Conservation (phyloP, 2,329 filamentous ascomycete species). For the Pezicula rhizophila region DNA sequence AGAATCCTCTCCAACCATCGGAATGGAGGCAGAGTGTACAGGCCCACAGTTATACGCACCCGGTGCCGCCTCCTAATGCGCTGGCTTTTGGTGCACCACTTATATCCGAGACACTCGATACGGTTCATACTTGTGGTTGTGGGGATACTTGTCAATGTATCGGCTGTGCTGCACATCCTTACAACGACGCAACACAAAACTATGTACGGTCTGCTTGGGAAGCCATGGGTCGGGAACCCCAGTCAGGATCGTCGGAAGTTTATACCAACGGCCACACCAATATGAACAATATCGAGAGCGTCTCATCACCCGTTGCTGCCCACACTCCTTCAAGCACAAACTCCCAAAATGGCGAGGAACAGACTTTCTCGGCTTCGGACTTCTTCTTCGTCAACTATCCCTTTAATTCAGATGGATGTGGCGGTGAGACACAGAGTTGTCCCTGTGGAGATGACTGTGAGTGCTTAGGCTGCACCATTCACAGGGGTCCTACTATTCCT, state of each 20-base stretch:
- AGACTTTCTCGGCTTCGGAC: conserved; percentile 40
- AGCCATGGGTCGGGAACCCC: conserved; percentile 17
- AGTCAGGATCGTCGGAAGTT: conserved; percentile 6
- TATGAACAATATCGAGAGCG: conserved; percentile 6
- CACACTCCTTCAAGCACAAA: conserved; percentile 23
- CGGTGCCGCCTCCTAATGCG: conserved; percentile 15
- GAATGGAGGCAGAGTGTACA: conserved; percentile 45
- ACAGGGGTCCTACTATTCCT: conserved; percentile 28
- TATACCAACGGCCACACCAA: conserved; percentile 11
- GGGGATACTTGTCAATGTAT: conserved; percentile 62
- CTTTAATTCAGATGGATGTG: conserved; percentile 38
- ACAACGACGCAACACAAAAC: conserved; percentile 56
- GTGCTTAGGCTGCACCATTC: conserved; percentile 52
- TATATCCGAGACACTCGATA: conserved; percentile 27
- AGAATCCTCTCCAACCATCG: conserved; percentile 48
- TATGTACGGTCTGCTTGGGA: conserved; percentile 42
- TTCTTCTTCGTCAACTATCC: conserved; percentile 56
- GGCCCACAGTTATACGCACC: conserved; percentile 30
- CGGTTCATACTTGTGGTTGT: conserved; percentile 50
- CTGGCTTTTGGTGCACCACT: conserved; percentile 26
- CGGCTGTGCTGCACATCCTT: conserved; percentile 62
- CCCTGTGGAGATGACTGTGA: conserved; percentile 54
- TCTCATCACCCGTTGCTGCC: conserved; percentile 18
- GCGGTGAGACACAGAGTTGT: conserved; percentile 44
- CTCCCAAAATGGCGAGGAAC: conserved; percentile 37